Percentiles rank a stretch among this genome's conserved stretches.
phyloP scores from a whole-genome alignment of 2,329 filamentous ascomycete genomes.

The Curvularia sp. region DNA sequence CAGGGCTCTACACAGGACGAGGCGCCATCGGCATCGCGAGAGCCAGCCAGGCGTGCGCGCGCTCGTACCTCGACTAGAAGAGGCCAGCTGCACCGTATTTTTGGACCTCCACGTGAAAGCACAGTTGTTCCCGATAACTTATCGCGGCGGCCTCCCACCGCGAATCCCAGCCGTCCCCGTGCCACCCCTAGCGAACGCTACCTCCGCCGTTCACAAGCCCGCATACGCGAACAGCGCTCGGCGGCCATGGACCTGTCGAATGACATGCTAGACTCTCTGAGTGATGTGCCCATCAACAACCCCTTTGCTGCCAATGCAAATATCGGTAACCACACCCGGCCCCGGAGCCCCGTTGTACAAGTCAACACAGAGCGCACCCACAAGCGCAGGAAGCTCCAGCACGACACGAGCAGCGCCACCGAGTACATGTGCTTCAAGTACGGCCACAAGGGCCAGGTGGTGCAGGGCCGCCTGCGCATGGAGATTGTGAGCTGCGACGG shows the following conservation, averaged over 20 bases:
- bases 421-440: constrained; percentile 68
- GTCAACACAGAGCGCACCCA: constrained; percentile 32
- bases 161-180: constrained; percentile 39
- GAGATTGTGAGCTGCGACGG: constrained; percentile 90
- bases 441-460: constrained; percentile 85
- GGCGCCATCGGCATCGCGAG: constrained; percentile 14
- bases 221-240: constrained; percentile 36
- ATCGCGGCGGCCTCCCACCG: constrained; percentile 25
- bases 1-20: constrained; percentile 18
- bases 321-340: constrained; percentile 18
- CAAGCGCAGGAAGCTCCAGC: constrained; percentile 52
- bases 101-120: constrained; percentile 32
- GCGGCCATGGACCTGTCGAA: constrained; percentile 32
- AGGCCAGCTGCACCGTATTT: constrained; percentile 29
- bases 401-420: constrained; percentile 34
- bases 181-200: constrained; percentile 48
- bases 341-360: constrained; percentile 35
- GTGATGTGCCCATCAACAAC: constrained; percentile 28
- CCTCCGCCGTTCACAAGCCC: constrained; percentile 42
- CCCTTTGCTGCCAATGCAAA: constrained; percentile 19
- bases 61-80: constrained; percentile 21
- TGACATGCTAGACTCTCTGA: constrained; percentile 34
- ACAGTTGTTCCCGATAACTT: constrained; percentile 20
- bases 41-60: constrained; percentile 18
- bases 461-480: constrained; percentile 81